Conservation (phyloP, 345 rosid genomes). For the Salix suchowensis region DNA sequence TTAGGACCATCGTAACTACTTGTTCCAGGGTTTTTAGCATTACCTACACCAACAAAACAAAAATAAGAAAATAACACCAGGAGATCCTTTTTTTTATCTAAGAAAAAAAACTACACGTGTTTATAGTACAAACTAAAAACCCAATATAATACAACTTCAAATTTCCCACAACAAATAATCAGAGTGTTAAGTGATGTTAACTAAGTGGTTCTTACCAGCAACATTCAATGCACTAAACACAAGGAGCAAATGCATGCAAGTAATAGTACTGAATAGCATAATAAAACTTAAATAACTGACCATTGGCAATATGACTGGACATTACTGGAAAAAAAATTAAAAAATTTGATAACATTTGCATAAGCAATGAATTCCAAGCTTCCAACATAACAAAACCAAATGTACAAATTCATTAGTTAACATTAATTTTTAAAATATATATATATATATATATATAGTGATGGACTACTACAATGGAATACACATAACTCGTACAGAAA, state of each 20-base stretch:
- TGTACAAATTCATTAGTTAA: not conserved
- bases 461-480: not conserved
- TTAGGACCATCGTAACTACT: conserved; percentile 81
- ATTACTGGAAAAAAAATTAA: not conserved
- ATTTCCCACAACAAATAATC: not conserved
- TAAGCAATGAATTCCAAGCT: not conserved
- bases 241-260: not conserved
- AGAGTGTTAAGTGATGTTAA: not conserved
- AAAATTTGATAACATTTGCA: not conserved
- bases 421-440: not conserved
- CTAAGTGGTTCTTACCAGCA: not conserved
- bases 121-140: not conserved
- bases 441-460: not conserved
- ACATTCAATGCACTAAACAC: not conserved
- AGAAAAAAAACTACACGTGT: not conserved
- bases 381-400: not conserved
- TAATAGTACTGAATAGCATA: not conserved
- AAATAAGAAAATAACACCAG: conserved; percentile 1
- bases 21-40: conserved; percentile 90
- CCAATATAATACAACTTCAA: not conserved
- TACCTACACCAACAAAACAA: conserved; percentile 43
- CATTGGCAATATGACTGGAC: not conserved
- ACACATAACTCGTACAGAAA: not conserved
- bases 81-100: not conserved
- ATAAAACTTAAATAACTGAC: not conserved